Conservation (phyloP, 2,329 filamentous ascomycete genomes). For the Gaeumannomyces tritici region DNA sequence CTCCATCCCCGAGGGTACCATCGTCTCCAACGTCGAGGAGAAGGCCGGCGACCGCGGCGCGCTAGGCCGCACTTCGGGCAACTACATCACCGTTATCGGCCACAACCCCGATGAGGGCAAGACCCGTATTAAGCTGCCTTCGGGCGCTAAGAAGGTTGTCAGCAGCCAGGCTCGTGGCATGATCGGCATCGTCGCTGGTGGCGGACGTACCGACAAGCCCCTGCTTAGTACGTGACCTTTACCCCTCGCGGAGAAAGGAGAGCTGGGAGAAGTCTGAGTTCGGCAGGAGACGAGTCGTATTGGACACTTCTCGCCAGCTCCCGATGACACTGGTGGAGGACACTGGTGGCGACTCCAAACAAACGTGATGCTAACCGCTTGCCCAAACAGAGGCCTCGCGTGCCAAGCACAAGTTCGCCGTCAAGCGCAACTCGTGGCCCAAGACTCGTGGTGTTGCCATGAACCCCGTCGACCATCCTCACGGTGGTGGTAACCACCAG, state of each 20-base stretch:
- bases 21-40: conserved; percentile 98
- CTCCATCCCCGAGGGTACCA: conserved; percentile 97
- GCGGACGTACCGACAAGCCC: conserved; percentile 99
- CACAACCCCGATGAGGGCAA: conserved; percentile 99
- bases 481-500: conserved; percentile 99
- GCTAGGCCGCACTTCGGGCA: conserved; percentile 93
- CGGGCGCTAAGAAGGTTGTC: conserved; percentile 98
- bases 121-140: conserved; percentile 99
- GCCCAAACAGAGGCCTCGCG: conserved; percentile 76
- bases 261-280: not conserved
- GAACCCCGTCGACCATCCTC: conserved; percentile 99
- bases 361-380: not conserved
- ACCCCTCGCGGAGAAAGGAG: not conserved
- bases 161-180: conserved; percentile 89
- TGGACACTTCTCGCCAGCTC: not conserved
- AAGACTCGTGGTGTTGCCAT: conserved; percentile 99
- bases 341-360: too few species aligned
- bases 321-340: not conserved
- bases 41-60: conserved; percentile 95
- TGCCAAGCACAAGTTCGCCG: conserved; percentile 99
- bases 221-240: conserved; percentile 63
- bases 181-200: conserved; percentile 99
- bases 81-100: conserved; percentile 97
- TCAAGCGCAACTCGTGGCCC: conserved; percentile 99
- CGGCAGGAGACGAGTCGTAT: not conserved